phyloP scores from a whole-genome alignment of 2,329 filamentous ascomycete species.

The Ophiostoma ips region DNA sequence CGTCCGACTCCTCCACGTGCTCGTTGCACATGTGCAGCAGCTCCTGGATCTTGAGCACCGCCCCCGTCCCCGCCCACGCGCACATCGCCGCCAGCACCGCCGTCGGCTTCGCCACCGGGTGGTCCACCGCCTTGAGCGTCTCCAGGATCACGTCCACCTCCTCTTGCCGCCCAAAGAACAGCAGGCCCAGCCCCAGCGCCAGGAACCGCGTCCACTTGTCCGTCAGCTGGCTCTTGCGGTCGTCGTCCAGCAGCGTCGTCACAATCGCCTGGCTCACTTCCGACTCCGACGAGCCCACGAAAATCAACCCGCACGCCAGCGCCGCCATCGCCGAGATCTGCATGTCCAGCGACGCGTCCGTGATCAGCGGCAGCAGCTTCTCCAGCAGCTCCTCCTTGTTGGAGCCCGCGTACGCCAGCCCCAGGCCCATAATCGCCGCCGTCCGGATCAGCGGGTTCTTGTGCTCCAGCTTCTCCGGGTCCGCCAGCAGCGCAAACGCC shows the following conservation, averaged over 20 bases:
- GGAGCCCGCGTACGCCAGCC: slow-evolving; percentile 85
- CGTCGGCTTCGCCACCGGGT: slow-evolving; percentile 94
- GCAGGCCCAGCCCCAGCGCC: slow-evolving; percentile 77
- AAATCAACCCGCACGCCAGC: slow-evolving; percentile 76
- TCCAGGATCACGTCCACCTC: slow-evolving; percentile 97
- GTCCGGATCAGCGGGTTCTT: slow-evolving; percentile 67
- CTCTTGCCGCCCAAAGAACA: slow-evolving; percentile 95
- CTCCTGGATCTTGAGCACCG: slow-evolving; percentile 93
- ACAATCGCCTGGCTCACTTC: slow-evolving; percentile 89
- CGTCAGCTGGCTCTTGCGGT: slow-evolving; percentile 77
- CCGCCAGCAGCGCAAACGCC: slow-evolving; percentile 71
- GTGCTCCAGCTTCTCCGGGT: slow-evolving; percentile 63
- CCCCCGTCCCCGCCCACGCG: slow-evolving; percentile 94
- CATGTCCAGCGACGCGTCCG: slow-evolving; percentile 76
- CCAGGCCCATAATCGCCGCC: slow-evolving; percentile 89
- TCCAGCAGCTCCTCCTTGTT: slow-evolving; percentile 85
- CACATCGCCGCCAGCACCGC: slow-evolving; percentile 91
- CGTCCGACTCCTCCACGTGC: slow-evolving; percentile 84
- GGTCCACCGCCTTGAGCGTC: slow-evolving; percentile 90
- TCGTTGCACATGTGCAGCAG: slow-evolving; percentile 97
- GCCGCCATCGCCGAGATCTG: slow-evolving; percentile 94
- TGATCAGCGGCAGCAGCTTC: slow-evolving; percentile 71
- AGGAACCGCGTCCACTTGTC: slow-evolving; percentile 99
- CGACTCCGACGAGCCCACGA: slow-evolving; percentile 81
- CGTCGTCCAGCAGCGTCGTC: slow-evolving; percentile 84